phyloP scores from a whole-genome alignment of 495 filamentous ascomycete species.

The Echria macrotheca region DNA sequence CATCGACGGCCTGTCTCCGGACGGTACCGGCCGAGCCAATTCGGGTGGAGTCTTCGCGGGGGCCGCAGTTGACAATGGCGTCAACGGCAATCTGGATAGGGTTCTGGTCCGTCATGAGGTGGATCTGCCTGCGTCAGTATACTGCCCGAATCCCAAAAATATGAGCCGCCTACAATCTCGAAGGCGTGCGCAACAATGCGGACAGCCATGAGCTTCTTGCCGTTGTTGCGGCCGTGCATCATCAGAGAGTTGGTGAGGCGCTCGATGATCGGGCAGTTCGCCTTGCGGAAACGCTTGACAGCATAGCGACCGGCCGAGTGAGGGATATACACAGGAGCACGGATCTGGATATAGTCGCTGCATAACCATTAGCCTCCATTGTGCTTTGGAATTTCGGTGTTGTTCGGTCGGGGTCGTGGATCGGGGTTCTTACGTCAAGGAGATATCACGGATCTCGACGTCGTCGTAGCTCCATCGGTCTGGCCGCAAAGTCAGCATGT shows the following conservation, averaged over 20 bases:
- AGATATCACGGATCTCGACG: constrained; percentile 99
- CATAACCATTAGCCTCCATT: constrained; percentile 43
- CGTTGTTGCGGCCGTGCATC: constrained; percentile 99
- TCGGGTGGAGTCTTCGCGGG: constrained; percentile 98
- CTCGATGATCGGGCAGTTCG: constrained; percentile 99
- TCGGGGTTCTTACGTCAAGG: constrained; percentile 79
- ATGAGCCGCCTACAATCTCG: constrained; percentile 76
- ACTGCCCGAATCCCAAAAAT: not conserved
- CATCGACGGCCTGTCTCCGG: constrained; percentile 99
- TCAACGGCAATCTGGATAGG: constrained; percentile 99
- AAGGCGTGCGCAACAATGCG: constrained; percentile 98
- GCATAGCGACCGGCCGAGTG: constrained; percentile 99
- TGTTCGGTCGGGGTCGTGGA: not conserved
- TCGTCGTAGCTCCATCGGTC: constrained; percentile 81
- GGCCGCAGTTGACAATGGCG: constrained; percentile 99
- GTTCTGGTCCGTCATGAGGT: constrained; percentile 99
- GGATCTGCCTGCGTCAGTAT: constrained; percentile 58
- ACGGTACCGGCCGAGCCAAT: constrained; percentile 99
- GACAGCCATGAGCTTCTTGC: constrained; percentile 99
- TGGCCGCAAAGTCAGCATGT: constrained; percentile 20
- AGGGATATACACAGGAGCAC: constrained; percentile 93
- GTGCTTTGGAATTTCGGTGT: too few relatives aligned
- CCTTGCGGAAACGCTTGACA: constrained; percentile 99
- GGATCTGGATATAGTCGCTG: constrained; percentile 99
- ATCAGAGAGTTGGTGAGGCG: constrained; percentile 99